Base-by-base conservation (phyloP, 2,329 filamentous ascomycete species). In the Diaporthe longicolla region DNA sequence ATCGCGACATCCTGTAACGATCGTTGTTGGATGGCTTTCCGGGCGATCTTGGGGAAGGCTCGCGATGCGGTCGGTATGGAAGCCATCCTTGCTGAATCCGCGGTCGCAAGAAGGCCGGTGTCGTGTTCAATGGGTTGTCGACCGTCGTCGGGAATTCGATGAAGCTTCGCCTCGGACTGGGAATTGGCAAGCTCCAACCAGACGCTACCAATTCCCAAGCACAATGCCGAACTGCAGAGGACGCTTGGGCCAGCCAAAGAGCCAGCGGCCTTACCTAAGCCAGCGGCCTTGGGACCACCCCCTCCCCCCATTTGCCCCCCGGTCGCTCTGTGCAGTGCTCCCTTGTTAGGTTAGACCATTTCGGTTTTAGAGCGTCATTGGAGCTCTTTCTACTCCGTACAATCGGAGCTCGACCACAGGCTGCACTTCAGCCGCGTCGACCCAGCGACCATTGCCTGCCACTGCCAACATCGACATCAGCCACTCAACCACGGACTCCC, bases 1-100 rank as follows among this genome's bases (percentile, higher is more conserved):
- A 99, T 98, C 81, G 94, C 89, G 81, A 99, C 90, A 87, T 99
- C 97, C 82, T 95, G 94, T 78, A 93, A 81, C 76, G 84, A 84
- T 83, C 88, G 87, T 81, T 86, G 87, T 80, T 87, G 85, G 79
- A 86, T 80, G 78, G 87, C 80, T 79, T 85, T 85, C 81, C 84
- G 84, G 77, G 83, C 82, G 77, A 85, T 81, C 80, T 83, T 85
- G 79, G 85, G 84, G 79, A 87, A 85, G 77, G 87, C 86, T 84
- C 89, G 89, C 84, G 86, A 84, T 77, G 88, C 87, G 83, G 87
- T 84, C 78, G 89, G 86, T 82, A 90, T 85, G 82, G 87, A 85
- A 82, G 85, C 87, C 88, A 91, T 90, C 79, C 82, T 88, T 84
- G 80, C 80, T 77, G 75, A 75, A 68, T 75, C 76, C 72, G 76